Conservation (phyloP, 2,329 filamentous ascomycete genomes). For the Pseudohalonectria lignicola region DNA sequence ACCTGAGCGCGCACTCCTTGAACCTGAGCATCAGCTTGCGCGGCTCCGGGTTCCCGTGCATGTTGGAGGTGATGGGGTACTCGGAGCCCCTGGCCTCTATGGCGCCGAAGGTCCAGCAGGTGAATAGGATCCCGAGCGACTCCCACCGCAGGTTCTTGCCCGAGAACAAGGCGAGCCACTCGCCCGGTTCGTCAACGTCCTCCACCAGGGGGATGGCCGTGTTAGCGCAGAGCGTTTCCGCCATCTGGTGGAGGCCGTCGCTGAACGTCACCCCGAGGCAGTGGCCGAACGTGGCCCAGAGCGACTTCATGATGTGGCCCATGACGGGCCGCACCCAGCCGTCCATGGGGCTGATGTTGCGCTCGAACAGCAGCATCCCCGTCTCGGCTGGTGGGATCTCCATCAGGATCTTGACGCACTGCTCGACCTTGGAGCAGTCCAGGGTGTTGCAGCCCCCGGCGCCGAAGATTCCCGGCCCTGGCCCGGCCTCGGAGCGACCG, state of each 20-base stretch:
- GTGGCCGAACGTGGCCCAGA: not conserved
- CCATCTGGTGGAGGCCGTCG: not conserved
- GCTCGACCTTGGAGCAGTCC: not conserved
- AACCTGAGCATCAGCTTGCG: not conserved
- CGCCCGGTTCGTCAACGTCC: not conserved
- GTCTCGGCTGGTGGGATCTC: not conserved
- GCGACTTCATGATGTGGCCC: conserved; percentile 1
- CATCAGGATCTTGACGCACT: not conserved
- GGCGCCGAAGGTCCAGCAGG: not conserved
- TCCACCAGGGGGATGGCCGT: not conserved
- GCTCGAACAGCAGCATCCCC: not conserved
- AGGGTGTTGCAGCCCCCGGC: not conserved
- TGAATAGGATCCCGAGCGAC: conserved; percentile 1
- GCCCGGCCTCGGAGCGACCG: not conserved
- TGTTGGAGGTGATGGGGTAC: not conserved
- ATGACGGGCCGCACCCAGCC: not conserved
- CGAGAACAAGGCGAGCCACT: conserved; percentile 2
- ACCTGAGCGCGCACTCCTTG: conserved; percentile 2
- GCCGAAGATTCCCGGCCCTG: not conserved
- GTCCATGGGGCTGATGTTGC: conserved; percentile 2
- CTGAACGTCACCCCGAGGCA: not conserved
- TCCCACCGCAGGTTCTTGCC: conserved; percentile 3
- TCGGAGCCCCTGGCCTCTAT: not conserved
- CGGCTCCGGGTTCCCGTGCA: too few species aligned
- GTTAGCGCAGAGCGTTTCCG: conserved; percentile 1